Percentiles rank a stretch among this genome's conserved stretches.
Evolutionary conservation across 352 stramenopile genomes (phyloP).

Genomic region (Pythium aristosporum): DNA sequence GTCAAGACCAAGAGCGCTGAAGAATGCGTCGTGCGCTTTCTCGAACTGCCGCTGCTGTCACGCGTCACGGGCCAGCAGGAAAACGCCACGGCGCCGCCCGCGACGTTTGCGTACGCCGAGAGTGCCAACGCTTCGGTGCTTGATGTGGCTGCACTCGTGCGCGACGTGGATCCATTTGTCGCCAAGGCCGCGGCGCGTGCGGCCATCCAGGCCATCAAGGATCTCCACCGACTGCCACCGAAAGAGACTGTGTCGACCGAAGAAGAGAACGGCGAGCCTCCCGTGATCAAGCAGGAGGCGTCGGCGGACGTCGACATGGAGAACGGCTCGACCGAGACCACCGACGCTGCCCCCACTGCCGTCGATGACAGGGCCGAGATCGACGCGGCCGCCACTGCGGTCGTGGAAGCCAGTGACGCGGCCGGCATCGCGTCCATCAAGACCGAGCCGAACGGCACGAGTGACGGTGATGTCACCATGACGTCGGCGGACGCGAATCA

Average conservation of each 20-base stretch:
- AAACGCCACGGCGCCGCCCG: constrained; percentile 10
- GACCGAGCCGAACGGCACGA: constrained; percentile 11
- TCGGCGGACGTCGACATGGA: constrained; percentile 18
- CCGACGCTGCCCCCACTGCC: background rate
- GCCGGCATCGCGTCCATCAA: constrained; percentile 40
- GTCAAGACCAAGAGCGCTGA: constrained; percentile 67
- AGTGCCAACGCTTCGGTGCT: constrained; percentile 54
- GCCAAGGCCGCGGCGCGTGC: constrained; percentile 69
- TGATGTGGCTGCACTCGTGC: constrained; percentile 51
- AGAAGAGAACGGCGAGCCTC: background rate
- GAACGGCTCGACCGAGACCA: constrained; percentile 7
- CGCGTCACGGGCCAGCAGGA: constrained; percentile 16
- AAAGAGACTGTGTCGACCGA: background rate
- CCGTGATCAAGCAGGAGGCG: constrained; percentile 6
- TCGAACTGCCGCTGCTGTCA: constrained; percentile 64
- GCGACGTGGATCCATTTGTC: constrained; percentile 64
- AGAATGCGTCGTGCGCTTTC: constrained; percentile 79
- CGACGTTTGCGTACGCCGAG: constrained; percentile 44
- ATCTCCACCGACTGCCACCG: constrained; percentile 55
- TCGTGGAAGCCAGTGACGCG: constrained; percentile 36
- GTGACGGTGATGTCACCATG: constrained; percentile 42
- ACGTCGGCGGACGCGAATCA: background rate
- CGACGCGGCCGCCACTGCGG: constrained; percentile 36
- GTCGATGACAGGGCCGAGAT: constrained; percentile 25
- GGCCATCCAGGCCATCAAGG: constrained; percentile 56